Percentiles rank a stretch among this genome's conserved stretches.
Conservation (phyloP, 257 asterid species). For the Nicotiana knightiana region DNA sequence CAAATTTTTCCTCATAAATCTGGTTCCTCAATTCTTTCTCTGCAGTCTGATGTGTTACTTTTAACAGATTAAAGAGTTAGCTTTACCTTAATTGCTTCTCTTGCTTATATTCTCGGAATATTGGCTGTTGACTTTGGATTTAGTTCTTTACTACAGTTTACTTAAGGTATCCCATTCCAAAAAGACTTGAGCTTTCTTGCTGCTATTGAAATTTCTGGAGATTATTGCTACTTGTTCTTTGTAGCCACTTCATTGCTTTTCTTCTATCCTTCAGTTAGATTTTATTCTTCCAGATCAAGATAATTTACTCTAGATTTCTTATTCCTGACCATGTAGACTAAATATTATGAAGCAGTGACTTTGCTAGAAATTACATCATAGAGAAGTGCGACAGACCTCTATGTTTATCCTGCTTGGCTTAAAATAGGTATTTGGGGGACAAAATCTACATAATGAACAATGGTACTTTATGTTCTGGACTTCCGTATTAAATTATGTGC, state of each 20-base stretch:
- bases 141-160: not conserved
- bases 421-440: not conserved
- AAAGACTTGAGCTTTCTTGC: not conserved
- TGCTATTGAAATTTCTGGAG: not conserved
- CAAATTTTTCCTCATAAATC: not conserved
- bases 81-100: not conserved
- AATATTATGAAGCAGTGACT: no score
- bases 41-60: not conserved
- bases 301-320: not conserved
- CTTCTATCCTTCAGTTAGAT: not conserved
- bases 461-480: not conserved
- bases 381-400: not conserved
- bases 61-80: not conserved
- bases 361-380: not conserved
- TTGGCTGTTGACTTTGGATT: not conserved
- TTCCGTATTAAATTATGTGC: not conserved
- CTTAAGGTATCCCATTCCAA: not conserved
- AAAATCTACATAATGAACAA: not conserved
- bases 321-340: not conserved
- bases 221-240: not conserved
- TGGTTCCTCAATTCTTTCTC: not conserved
- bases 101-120: not conserved
- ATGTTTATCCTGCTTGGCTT: not conserved
- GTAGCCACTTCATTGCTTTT: not conserved
- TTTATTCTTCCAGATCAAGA: not conserved